Base-by-base conservation (phyloP, 129 eudicot genomes). In the Tagetes patula region DNA sequence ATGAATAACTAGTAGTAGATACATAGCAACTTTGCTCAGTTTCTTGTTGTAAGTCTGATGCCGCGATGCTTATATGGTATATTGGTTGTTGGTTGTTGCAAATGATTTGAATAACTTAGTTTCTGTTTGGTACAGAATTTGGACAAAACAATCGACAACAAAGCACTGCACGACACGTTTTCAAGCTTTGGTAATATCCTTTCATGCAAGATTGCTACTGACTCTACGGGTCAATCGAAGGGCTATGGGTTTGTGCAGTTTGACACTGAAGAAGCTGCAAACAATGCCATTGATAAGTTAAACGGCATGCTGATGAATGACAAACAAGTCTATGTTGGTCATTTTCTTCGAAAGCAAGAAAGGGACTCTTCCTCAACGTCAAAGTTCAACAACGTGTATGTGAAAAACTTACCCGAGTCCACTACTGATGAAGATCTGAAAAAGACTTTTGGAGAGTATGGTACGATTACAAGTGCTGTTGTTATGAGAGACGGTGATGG, bases 311-410 rank as follows among this genome's bases (percentile, higher is more conserved):
- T 68, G 12, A 43, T 84, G 59, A 59, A 73, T 39, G 85, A 74
- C 9, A 84, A 77, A 14, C 73, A 74, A 69, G 71, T 84, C 2
- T 80, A 77, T 20, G 83, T 84, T 10, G 88, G 83, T 4, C 77
- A 31, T 36, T 84, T 77, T 36, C 67, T 77, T 32, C 72, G 85
- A 33, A 81, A 84, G 78, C 85, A 77, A 52, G 88, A 81, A 52
- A 70, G 88, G 14, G 85, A 84, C 49, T 47, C 79, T 30, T 67
- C 50, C 36, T 56, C 30, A 34, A 54, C 67, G 14, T 66, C 77
- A 8, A 84, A 80, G 47, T 84, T 84, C 47, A 84, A 73, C 10
- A 84, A 84, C 13, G 82, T 84, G 4, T 85, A 46, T 33, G 86
- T 85, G 1, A 85, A 85, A 59, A 81, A 85, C 59, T 69, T 85